A percentile compares a stretch with the other conserved stretches of the same genome.
Conservation (phyloP, 2,329 filamentous ascomycete species). For the Fusarium longipes region DNA sequence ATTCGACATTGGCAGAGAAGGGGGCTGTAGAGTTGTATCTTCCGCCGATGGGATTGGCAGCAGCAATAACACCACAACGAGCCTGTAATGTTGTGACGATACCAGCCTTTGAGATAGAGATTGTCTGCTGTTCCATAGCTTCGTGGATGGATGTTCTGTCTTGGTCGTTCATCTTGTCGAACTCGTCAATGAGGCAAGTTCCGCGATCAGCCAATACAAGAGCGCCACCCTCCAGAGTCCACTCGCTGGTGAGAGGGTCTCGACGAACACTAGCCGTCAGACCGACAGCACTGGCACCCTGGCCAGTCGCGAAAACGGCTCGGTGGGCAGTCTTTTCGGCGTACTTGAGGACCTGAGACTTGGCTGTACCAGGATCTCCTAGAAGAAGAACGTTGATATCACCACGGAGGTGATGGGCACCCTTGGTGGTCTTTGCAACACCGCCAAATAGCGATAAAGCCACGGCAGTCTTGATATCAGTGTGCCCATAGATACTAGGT, state of each 20-base stretch:
- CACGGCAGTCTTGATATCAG: slow-evolving; percentile 96
- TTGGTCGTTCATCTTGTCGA: slow-evolving; percentile 99
- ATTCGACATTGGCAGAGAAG: slow-evolving; percentile 94
- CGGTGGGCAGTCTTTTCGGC: slow-evolving; percentile 97
- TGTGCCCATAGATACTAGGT: slow-evolving; percentile 96
- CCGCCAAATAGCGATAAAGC: slow-evolving; percentile 95
- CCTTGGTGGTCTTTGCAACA: slow-evolving; percentile 89
- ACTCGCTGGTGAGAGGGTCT: slow-evolving; percentile 94
- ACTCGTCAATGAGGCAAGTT: slow-evolving; percentile 97
- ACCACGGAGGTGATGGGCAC: slow-evolving; percentile 89
- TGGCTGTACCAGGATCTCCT: slow-evolving; percentile 96
- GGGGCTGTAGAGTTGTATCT: slow-evolving; percentile 97
- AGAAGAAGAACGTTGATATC: slow-evolving; percentile 98
- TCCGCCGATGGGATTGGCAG: slow-evolving; percentile 94
- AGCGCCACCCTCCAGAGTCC: slow-evolving; percentile 96
- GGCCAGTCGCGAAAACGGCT: slow-evolving; percentile 96
- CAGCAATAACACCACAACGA: slow-evolving; percentile 94
- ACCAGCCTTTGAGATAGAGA: slow-evolving; percentile 97
- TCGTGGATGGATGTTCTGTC: slow-evolving; percentile 98
- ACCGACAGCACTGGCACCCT: slow-evolving; percentile 97
- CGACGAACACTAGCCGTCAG: slow-evolving; percentile 95
- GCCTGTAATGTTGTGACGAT: slow-evolving; percentile 98
- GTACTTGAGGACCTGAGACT: slow-evolving; percentile 97
- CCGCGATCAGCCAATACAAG: slow-evolving; percentile 94
- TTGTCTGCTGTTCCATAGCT: slow-evolving; percentile 99